A percentile compares a stretch with the other conserved stretches of the same genome.
These are phyloP conservation scores for Ambrosia artemisiifolia DNA, from an alignment of 129 eudicot species.

Conservation along the genomic window DNA sequence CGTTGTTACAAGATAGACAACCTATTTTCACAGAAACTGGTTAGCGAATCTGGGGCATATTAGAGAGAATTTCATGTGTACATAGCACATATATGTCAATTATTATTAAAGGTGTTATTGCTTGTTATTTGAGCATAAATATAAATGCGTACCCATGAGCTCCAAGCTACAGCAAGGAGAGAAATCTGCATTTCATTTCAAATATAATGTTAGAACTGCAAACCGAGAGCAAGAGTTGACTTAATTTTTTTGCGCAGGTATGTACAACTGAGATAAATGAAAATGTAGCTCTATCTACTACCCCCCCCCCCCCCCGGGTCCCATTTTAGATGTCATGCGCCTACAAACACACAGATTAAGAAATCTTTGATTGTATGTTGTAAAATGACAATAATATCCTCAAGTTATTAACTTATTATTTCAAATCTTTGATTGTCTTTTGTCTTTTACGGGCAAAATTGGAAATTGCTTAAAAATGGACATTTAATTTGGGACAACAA, in stretches of 20 bases:
- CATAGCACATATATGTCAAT: not conserved
- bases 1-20: conserved; percentile 63
- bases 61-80: not conserved
- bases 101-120: not conserved
- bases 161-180: conserved; percentile 76
- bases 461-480: too few species aligned
- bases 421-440: too few species aligned
- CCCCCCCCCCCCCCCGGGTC: too few species aligned
- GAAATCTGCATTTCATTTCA: conserved; percentile 50
- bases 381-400: too few species aligned
- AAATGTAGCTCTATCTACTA: not conserved
- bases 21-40: conserved; percentile 36
- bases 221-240: not conserved
- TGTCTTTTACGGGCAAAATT: too few species aligned
- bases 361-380: too few species aligned
- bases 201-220: not conserved
- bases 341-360: too few species aligned
- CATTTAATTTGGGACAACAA: too few species aligned
- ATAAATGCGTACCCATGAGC: conserved; percentile 58
- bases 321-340: too few species aligned
- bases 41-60: conserved; percentile 13
- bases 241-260: not conserved
- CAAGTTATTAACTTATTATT: too few species aligned
- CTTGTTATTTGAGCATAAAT: conserved; percentile 1
- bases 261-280: not conserved